A percentile compares a stretch with the other conserved stretches of the same genome.
phyloP scores from a whole-genome alignment of 306 rosid genomes.

The Lathyrus aphaca region DNA sequence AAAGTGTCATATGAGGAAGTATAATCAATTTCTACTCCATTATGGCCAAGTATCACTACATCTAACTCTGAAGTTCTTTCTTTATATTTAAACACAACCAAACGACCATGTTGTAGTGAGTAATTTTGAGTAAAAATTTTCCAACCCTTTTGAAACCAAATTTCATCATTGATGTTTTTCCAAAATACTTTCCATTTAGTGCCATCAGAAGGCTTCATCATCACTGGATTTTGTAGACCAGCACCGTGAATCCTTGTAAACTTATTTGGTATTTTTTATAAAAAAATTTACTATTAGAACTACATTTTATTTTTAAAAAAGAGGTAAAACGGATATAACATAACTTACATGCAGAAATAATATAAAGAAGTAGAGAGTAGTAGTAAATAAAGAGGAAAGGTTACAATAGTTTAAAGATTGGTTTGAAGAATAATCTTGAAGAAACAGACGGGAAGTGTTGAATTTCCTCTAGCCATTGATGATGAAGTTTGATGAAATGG shows the following conservation, averaged over 20 bases:
- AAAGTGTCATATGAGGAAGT: background rate
- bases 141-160: conserved; percentile 33
- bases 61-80: background rate
- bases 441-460: background rate
- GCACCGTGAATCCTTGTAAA: conserved; percentile 26
- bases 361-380: no score
- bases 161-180: conserved; percentile 1
- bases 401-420: background rate
- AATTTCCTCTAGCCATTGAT: background rate
- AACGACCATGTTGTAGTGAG: background rate
- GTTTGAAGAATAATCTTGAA: conserved; percentile 9
- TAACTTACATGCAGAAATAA: no score
- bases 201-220: conserved; percentile 1
- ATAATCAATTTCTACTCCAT: conserved; percentile 3
- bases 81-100: background rate
- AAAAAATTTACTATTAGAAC: no score
- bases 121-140: conserved; percentile 6
- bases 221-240: conserved; percentile 28
- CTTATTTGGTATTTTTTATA: conserved; percentile 30
- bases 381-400: no score
- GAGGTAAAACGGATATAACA: no score
- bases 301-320: no score
- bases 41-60: conserved; percentile 1
- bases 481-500: background rate
- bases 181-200: conserved; percentile 38